Conservation (phyloP, 2,329 filamentous ascomycete genomes). For the Celoporthe dispersa region DNA sequence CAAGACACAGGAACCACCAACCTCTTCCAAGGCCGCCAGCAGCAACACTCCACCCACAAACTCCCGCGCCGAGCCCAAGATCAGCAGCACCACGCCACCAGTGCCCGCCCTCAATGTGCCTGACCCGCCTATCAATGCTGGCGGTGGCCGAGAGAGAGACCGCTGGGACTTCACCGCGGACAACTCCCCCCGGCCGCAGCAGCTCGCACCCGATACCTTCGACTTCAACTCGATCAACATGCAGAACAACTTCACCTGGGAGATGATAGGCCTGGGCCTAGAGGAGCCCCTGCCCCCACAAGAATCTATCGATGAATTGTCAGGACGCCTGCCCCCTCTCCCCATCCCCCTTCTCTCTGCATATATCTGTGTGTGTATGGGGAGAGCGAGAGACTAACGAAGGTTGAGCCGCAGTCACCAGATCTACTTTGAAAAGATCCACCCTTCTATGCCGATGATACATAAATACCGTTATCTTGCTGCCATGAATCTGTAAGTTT, state of each 20-base stretch:
- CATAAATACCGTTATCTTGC: slow-evolving; percentile 87
- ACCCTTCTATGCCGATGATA: slow-evolving; percentile 85
- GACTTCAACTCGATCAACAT: slow-evolving; percentile 60
- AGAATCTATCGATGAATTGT: slow-evolving; percentile 80
- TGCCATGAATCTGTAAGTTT: slow-evolving; percentile 76
- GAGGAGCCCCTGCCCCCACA: slow-evolving; percentile 64
- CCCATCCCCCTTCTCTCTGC: background rate
- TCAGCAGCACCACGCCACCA: slow-evolving; percentile 39
- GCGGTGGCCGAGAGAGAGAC: slow-evolving; percentile 54
- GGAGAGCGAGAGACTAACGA: slow-evolving; percentile 9
- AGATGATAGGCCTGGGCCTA: slow-evolving; percentile 66
- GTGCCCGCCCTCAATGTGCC: slow-evolving; percentile 45
- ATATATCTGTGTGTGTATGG: background rate
- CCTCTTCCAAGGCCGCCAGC: slow-evolving; percentile 19
- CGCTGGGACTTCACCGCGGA: slow-evolving; percentile 60
- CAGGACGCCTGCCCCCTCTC: slow-evolving; percentile 28
- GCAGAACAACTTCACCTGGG: slow-evolving; percentile 73
- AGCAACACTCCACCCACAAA: slow-evolving; percentile 36
- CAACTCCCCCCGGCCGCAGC: slow-evolving; percentile 46
- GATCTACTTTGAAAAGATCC: slow-evolving; percentile 89
- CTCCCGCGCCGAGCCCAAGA: slow-evolving; percentile 32
- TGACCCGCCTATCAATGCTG: slow-evolving; percentile 53
- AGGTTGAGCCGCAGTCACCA: slow-evolving; percentile 60
- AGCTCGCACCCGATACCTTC: slow-evolving; percentile 58
- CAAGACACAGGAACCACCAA: slow-evolving; percentile 72